Base-by-base conservation (phyloP, 768 basidiomycete species). In the Aureoboletus auriporus region DNA sequence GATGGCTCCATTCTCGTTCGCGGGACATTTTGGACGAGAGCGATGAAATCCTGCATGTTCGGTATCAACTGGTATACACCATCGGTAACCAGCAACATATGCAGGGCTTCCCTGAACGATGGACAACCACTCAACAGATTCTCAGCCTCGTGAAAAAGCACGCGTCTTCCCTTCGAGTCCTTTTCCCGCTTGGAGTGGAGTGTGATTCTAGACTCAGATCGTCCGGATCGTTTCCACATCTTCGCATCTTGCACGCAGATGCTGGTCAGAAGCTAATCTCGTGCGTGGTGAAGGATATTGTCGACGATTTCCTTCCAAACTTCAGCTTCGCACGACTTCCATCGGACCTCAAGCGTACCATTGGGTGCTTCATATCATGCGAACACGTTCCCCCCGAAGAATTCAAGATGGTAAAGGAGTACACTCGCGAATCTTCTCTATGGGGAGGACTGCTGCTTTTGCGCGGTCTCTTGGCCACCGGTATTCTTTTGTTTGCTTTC, bases 51-150 rank as follows among this genome's bases (percentile, higher is more conserved):
- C 64, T 79, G 1, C 69, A 71, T 43, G 69, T 72, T 26, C 64
- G 69, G 0, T 77, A 78, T 53, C 77, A 78, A 45, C 58, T 79
- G 7, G 61, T 79, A 1, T 79, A 78, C 43, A 74, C 76, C 0
- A 57, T 70, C 26, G 75, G 73, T 26, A 31, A 61, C 5, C 72
- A 72, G 39, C 51, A 36, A 16, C 57, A 68, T 1, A 39, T 75
- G 11, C 70, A 78, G 30, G 66, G 66, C 36, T 66, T 65, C 38
- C 74, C 74, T 4, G 58, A 71, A 42, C 69, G 76, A 12, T 79
- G 77, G 77, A 56, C 47, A 3, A 69, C 61, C 4, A 62, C 63
- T 0, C 74, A 77, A 50, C 61, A 71, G 9, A 46, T 76, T 1
- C 58, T 77, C 10, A 48, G 59, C 16, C 65, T 70, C n/a, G 50